Percentiles rank a stretch among this genome's conserved stretches.
phyloP scores from a whole-genome alignment of 306 rosid genomes.

The Betula pendula region DNA sequence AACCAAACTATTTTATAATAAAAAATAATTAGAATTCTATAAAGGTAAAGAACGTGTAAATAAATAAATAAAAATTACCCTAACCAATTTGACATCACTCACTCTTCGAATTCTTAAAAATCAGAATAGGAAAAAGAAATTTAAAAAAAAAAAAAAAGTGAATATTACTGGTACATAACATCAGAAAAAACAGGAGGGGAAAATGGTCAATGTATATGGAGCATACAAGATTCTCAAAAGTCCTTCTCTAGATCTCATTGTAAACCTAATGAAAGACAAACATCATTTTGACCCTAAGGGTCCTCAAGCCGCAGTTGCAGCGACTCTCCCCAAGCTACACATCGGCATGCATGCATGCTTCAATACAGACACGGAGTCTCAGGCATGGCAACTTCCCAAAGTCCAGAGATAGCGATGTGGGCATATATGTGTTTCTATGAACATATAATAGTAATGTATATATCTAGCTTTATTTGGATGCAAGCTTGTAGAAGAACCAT shows the following conservation, averaged over 20 bases:
- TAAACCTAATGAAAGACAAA: neutral
- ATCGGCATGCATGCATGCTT: neutral
- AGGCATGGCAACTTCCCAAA: neutral
- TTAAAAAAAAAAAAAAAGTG: neutral
- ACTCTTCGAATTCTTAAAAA: neutral
- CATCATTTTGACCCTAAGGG: neutral
- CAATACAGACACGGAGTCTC: neutral
- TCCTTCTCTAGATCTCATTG: neutral
- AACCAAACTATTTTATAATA: constrained; percentile 8
- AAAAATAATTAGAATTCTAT: neutral
- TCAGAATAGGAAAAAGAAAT: neutral
- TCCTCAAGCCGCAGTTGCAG: neutral
- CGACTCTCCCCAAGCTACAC: neutral
- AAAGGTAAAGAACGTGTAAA: neutral
- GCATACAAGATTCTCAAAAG: neutral
- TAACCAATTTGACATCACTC: neutral
- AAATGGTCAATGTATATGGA: neutral
- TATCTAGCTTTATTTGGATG: no score
- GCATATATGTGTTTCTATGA: neutral
- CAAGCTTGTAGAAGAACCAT: no score
- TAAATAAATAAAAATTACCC: neutral
- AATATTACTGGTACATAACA: neutral
- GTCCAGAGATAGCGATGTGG: neutral
- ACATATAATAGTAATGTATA: neutral
- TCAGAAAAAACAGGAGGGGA: neutral